Evolutionary conservation across 164 flowering plant species (phyloP), one percentile per base, ranked within the genome.

Genomic region (Vitis amurensis): DNA sequence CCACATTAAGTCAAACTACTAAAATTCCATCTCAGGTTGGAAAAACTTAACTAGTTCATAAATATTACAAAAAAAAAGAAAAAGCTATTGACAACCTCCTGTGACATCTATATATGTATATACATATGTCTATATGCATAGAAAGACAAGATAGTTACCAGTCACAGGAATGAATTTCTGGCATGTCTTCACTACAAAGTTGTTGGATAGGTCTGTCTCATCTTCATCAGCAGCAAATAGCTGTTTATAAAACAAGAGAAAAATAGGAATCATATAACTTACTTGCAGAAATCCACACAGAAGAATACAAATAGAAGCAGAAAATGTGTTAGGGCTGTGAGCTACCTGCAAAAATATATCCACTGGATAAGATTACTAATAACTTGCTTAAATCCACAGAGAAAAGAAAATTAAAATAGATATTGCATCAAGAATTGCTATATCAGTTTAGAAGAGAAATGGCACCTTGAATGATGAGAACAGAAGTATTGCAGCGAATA

Each of bases 101-200:
- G 44, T 37, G 44, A 37, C 7, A 4, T 37, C 44, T 0, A 37
- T 37, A 37, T 37, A 37, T 6, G 44, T 37, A 37, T 37, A 37
- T 37, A 37, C 44, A 6, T 17, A 17, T 37, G 44, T 37, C 6
- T 37, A 37, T 37, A 37, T 37, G 44, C 44, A 37, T 6, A 37
- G 44, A 37, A 37, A 37, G 44, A 37, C 50, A 15, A 31, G 57
- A 49, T 27, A 58, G 30, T 77, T 89, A 94, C 99, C 50, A 37
- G 97, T 89, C 27, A 94, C 91, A 49, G 97, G 97, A 60, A 94
- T 92, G 80, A 88, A 84, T 75, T 85, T 92, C 80, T 87, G 95
- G 86, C 99, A 94, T 56, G 93, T 88, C 87, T 91, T 94, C 70
- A 94, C 97, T 51, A 94, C 66, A 75, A 94, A 86, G 76, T 94